Conservation (phyloP, 139 green algal genomes). For the Deuterostichococcus epilithicus region DNA sequence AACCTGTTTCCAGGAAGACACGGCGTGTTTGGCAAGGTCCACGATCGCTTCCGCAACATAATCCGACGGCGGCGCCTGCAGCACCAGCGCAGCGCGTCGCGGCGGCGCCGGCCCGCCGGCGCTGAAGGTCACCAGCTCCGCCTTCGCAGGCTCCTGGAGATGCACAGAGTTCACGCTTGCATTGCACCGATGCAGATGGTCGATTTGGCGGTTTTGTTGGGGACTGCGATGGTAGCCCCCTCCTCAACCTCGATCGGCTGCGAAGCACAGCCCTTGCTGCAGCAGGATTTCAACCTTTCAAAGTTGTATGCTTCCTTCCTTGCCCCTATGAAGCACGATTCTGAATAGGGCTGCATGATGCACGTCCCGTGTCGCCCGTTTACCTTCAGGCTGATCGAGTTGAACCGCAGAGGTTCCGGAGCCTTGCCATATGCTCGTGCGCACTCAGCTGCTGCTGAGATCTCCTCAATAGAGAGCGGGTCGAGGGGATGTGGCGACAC, state of each 20-base stretch:
- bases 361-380: too few relatives aligned
- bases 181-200: not conserved
- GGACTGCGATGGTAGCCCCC: too few relatives aligned
- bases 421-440: not conserved
- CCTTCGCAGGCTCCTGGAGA: not conserved
- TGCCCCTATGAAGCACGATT: not conserved
- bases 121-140: not conserved
- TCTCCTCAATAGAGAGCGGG: conserved; percentile 29
- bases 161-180: too few relatives aligned
- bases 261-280: too few relatives aligned
- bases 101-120: too few relatives aligned
- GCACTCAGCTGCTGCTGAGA: conserved; percentile 8
- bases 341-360: not conserved
- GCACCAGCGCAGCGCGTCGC: not conserved
- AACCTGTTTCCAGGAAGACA: not conserved
- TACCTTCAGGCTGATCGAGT: conserved; percentile 36
- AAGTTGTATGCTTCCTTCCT: not conserved
- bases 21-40: not conserved
- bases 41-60: not conserved
- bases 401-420: conserved; percentile 24
- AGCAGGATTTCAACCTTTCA: too few relatives aligned
- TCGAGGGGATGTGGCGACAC: conserved; percentile 28
- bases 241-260: too few relatives aligned
- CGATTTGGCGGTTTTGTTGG: too few relatives aligned
- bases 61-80: not conserved